Base-by-base conservation (phyloP, 805 yeast genomes). In the Huiozyma sinensis region DNA sequence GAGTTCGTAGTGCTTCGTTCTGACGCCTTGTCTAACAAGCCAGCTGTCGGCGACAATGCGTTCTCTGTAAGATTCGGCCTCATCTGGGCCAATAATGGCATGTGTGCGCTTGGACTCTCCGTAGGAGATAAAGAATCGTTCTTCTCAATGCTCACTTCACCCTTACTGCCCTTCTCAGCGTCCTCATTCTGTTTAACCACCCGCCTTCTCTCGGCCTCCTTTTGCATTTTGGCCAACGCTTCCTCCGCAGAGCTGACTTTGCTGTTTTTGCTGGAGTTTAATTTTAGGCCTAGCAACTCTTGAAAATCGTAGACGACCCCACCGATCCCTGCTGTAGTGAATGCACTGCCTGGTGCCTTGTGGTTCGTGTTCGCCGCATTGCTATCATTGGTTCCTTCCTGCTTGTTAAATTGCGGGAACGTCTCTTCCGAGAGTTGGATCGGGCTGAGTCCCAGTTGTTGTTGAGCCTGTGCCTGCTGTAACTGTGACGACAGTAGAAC, bases 221-320 rank as follows among this genome's bases (percentile, higher is more conserved):
- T 49, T 44, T 62, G 60, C 58, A 59, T 53, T 32, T 55, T 56
- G 7, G 65, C 59, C 38, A 60, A 43, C 0, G 61, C 58, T 44
- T 60, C 62, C 38, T 55, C 60, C 6, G 61, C 61, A 33, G 53
- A 47, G 40, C 48, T 51, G 28, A 50, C 55, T 44, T 51, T 57
- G n/a, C 54, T 24, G 50, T 49, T 35, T 45, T 47, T 37, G 56
- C 54, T 32, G 57, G 55, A 34, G 40, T 48, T 41, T 13, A 49
- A 34, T 33, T 57, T 57, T 31, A 52, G 12, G 13, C 57, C 57
- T 24, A 58, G 41, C 8, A 60, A 37, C 33, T 60, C 64, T 44
- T 60, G 59, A 34, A 57, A 55, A 43, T 60, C 63, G 40, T 58
- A 60, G 3, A 57, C 55, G 6, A 60, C 54, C 44, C 64, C 64